Conservation (phyloP, 179 eudicot species). For the Heliamphora pulchella region DNA sequence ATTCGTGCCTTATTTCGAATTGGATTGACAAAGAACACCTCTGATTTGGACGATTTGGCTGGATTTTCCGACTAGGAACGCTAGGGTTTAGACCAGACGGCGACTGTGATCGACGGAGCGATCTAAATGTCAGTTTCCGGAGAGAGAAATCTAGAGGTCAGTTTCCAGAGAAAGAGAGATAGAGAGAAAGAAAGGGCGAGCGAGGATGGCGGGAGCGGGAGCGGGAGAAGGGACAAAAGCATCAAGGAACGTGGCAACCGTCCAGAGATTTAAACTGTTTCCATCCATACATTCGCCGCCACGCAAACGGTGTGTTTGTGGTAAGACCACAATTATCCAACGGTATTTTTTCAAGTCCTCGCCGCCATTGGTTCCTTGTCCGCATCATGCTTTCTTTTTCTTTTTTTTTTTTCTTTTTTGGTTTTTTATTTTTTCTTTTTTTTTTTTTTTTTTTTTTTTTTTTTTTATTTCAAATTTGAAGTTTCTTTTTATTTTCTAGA, state of each 20-base stretch:
- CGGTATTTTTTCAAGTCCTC: neutral
- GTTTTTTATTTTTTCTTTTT: too few relatives aligned
- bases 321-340: neutral
- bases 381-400: neutral
- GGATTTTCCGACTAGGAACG: neutral
- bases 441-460: too few relatives aligned
- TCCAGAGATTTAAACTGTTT: neutral
- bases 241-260: neutral
- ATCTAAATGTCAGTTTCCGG: neutral
- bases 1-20: neutral
- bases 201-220: constrained; percentile 33
- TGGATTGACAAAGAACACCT: neutral
- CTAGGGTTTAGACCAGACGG: neutral
- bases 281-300: constrained; percentile 5
- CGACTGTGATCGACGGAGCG: neutral
- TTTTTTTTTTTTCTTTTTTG: too few relatives aligned
- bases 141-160: neutral
- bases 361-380: neutral
- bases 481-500: too few relatives aligned
- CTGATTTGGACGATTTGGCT: neutral
- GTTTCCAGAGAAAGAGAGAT: neutral
- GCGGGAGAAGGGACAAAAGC: neutral
- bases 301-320: neutral
- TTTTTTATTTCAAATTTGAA: too few relatives aligned
- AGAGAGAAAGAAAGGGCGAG: constrained; percentile 16